These are phyloP conservation scores for Trichoderma sp. DNA, from an alignment of 2,329 filamentous ascomycete genomes.

Conservation along the genomic window DNA sequence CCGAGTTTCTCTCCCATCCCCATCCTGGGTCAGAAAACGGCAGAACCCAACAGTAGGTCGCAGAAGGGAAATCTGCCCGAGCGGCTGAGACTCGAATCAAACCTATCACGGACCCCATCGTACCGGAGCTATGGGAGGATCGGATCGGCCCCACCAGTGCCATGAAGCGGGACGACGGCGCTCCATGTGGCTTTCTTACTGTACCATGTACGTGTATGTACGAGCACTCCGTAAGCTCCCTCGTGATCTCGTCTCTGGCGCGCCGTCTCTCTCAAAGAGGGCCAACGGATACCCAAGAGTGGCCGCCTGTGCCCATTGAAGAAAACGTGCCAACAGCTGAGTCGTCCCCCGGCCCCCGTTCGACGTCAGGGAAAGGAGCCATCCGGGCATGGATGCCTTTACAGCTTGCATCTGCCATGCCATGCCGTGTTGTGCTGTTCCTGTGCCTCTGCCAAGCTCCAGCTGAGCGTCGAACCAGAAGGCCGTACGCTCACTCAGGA, in stretches of 20 bases:
- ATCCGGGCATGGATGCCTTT: constrained; percentile 10
- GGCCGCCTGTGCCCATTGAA: background rate
- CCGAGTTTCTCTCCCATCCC: background rate
- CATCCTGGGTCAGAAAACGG: constrained; percentile 11
- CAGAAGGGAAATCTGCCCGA: constrained; percentile 1
- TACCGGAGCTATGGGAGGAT: constrained; percentile 17
- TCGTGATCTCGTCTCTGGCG: constrained; percentile 1
- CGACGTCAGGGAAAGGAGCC: background rate
- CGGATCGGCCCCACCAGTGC: constrained; percentile 16
- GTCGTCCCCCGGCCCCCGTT: constrained; percentile 4
- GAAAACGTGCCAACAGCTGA: constrained; percentile 16
- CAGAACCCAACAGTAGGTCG: constrained; percentile 13
- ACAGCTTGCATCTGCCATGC: constrained; percentile 16
- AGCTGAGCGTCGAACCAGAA: constrained; percentile 5
- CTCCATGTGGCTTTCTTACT: constrained; percentile 17
- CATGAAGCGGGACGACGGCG: constrained; percentile 7
- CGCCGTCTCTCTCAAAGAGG: background rate
- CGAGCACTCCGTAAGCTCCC: constrained; percentile 8
- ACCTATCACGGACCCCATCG: constrained; percentile 9
- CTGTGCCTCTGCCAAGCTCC: constrained; percentile 11
- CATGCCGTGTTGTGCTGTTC: constrained; percentile 12
- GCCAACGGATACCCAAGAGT: background rate
- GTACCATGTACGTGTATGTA: constrained; percentile 8
- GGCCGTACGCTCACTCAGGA: background rate
- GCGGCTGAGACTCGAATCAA: constrained; percentile 5